These are phyloP conservation scores for Trichophyton rubrum DNA, from an alignment of 2,329 filamentous ascomycete genomes.

Conservation along the genomic window DNA sequence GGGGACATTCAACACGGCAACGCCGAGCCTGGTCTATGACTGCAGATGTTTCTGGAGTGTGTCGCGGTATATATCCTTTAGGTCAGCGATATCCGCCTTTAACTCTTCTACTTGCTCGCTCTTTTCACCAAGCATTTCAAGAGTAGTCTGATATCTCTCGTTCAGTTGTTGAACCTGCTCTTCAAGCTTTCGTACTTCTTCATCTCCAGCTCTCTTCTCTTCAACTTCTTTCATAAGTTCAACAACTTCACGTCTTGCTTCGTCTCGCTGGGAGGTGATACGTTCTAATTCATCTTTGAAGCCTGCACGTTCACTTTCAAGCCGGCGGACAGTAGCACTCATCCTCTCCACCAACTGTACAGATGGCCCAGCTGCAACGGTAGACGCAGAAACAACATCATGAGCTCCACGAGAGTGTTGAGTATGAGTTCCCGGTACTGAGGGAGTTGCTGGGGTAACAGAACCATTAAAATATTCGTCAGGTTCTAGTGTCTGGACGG, in stretches of 20 bases:
- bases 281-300: constrained; percentile 74
- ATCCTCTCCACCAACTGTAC: constrained; percentile 94
- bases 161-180: constrained; percentile 56
- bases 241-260: constrained; percentile 85
- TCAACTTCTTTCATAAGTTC: constrained; percentile 78
- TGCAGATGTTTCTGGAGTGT: constrained; percentile 74
- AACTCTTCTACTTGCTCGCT: constrained; percentile 90
- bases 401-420: constrained; percentile 49
- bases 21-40: constrained; percentile 27
- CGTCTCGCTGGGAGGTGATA: constrained; percentile 74
- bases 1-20: neutral
- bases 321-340: constrained; percentile 78
- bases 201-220: constrained; percentile 48
- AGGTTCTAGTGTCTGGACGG: constrained; percentile 38
- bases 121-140: constrained; percentile 94
- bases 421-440: constrained; percentile 28
- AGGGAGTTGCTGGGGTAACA: constrained; percentile 25
- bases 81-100: constrained; percentile 72
- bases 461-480: constrained; percentile 34
- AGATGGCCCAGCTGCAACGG: constrained; percentile 76
- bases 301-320: constrained; percentile 84
- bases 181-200: constrained; percentile 53
- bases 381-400: constrained; percentile 80
- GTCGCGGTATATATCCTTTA: constrained; percentile 94
- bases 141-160: constrained; percentile 71